phyloP scores from a whole-genome alignment of 805 yeast species.

The Kodamaea sagamina region DNA sequence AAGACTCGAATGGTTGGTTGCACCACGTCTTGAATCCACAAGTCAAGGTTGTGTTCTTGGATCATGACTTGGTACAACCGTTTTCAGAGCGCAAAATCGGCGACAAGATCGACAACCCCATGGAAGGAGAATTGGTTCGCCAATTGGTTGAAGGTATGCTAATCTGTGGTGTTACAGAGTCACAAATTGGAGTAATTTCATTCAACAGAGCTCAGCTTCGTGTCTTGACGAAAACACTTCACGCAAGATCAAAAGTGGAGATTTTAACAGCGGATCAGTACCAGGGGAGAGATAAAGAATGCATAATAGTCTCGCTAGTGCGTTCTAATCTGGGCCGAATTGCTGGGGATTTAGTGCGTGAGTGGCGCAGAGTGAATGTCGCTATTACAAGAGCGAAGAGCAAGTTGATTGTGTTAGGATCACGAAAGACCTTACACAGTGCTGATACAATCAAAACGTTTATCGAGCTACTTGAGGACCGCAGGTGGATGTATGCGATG shows the following conservation, averaged over 20 bases:
- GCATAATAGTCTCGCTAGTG: constrained; percentile 86
- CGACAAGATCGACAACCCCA: constrained; percentile 70
- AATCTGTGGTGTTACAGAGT: constrained; percentile 57
- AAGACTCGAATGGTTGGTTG: constrained; percentile 51
- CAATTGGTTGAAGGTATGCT: constrained; percentile 62
- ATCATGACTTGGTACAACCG: constrained; percentile 66
- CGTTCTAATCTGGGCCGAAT: constrained; percentile 66
- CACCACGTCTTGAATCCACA: constrained; percentile 51
- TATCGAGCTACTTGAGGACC: constrained; percentile 54
- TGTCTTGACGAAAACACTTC: constrained; percentile 34
- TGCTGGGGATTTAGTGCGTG: constrained; percentile 78
- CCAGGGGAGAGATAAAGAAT: constrained; percentile 94
- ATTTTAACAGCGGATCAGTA: constrained; percentile 91
- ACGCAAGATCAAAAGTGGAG: constrained; percentile 54
- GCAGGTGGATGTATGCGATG: constrained; percentile 65
- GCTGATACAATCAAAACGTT: constrained; percentile 59
- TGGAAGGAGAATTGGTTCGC: constrained; percentile 66
- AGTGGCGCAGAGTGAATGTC: constrained; percentile 92
- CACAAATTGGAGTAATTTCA: constrained; percentile 82
- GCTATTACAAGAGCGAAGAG: constrained; percentile 89
- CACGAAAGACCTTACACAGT: constrained; percentile 58
- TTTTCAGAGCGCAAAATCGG: constrained; percentile 57
- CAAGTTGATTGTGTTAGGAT: constrained; percentile 83
- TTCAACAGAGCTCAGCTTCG: constrained; percentile 76
- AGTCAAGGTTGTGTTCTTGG: constrained; percentile 70